These are phyloP conservation scores for Biscogniauxia mediterranea DNA, from an alignment of 2,329 filamentous ascomycete genomes.

Conservation along the genomic window DNA sequence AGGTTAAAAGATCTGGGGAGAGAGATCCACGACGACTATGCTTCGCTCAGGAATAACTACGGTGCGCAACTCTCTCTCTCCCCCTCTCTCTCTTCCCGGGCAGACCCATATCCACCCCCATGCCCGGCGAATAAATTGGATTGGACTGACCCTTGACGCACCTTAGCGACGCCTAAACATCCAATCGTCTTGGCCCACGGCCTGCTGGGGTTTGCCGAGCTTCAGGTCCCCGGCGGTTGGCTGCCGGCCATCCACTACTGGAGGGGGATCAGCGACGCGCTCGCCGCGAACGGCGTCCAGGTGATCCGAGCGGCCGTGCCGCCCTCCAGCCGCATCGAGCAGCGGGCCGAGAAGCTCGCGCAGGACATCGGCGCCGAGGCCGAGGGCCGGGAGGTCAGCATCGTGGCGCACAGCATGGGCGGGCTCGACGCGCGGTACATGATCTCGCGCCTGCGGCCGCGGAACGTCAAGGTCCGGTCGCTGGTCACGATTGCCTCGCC, in stretches of 20 bases:
- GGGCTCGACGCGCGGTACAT: slow-evolving; percentile 65
- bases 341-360: slow-evolving; percentile 57
- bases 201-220: slow-evolving; percentile 61
- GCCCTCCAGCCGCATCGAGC: slow-evolving; percentile 58
- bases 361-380: slow-evolving; percentile 49
- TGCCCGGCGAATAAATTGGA: background rate
- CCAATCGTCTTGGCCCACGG: slow-evolving; percentile 66
- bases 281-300: slow-evolving; percentile 50
- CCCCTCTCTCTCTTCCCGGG: background rate
- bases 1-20: slow-evolving; percentile 41
- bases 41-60: slow-evolving; percentile 43
- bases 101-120: background rate
- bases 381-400: slow-evolving; percentile 63
- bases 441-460: slow-evolving; percentile 55
- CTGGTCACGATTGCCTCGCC: slow-evolving; percentile 56
- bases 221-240: slow-evolving; percentile 46
- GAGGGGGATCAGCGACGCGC: slow-evolving; percentile 60
- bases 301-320: slow-evolving; percentile 63
- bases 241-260: slow-evolving; percentile 62
- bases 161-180: slow-evolving; percentile 53
- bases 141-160: slow-evolving; percentile 11
- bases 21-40: slow-evolving; percentile 47
- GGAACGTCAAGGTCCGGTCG: slow-evolving; percentile 45
- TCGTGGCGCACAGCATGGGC: slow-evolving; percentile 70
- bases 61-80: slow-evolving; percentile 31